A percentile compares a stretch with the other conserved stretches of the same genome.
Evolutionary conservation across 2,329 filamentous ascomycete species (phyloP).

Genomic region (Pestalotiopsis sp.): DNA sequence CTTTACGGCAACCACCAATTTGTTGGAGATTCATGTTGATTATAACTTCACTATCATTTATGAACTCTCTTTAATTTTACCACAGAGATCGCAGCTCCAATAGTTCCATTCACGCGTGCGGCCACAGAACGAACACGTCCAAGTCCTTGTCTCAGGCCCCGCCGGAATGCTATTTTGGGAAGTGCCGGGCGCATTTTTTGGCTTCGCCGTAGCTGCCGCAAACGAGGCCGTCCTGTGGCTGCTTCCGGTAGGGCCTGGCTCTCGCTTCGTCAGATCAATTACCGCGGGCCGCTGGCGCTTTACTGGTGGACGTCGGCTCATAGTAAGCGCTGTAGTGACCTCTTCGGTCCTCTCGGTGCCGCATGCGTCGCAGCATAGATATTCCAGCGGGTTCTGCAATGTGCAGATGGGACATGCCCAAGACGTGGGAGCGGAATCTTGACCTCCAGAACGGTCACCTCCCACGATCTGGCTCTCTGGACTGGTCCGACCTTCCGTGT

Average conservation of each 20-base stretch:
- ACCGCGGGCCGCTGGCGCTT: constrained; percentile 22
- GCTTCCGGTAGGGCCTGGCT: constrained; percentile 10
- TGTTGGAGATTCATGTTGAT: background rate
- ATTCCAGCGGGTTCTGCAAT: constrained; percentile 52
- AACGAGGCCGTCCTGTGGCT: constrained; percentile 1
- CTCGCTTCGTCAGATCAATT: constrained; percentile 21
- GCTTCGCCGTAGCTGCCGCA: background rate
- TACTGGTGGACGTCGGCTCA: constrained; percentile 10
- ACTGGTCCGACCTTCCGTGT: background rate
- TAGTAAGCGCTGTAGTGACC: constrained; percentile 19
- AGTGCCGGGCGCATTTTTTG: constrained; percentile 9
- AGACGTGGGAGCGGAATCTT: constrained; percentile 17
- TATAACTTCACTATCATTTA: constrained; percentile 19
- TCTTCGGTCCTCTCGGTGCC: constrained; percentile 40
- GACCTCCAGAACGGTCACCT: background rate
- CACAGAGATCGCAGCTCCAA: constrained; percentile 59
- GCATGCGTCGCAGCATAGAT: constrained; percentile 58
- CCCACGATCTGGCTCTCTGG: background rate
- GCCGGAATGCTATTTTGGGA: constrained; percentile 17
- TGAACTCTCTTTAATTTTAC: constrained; percentile 53
- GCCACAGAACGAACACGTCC: constrained; percentile 54
- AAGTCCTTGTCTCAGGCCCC: constrained; percentile 35
- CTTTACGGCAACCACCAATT: background rate
- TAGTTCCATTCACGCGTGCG: constrained; percentile 52
- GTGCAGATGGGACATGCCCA: constrained; percentile 61